These are phyloP conservation scores for Moniliophthora roreri DNA, from an alignment of 1,284 basidiomycete genomes.

Conservation along the genomic window DNA sequence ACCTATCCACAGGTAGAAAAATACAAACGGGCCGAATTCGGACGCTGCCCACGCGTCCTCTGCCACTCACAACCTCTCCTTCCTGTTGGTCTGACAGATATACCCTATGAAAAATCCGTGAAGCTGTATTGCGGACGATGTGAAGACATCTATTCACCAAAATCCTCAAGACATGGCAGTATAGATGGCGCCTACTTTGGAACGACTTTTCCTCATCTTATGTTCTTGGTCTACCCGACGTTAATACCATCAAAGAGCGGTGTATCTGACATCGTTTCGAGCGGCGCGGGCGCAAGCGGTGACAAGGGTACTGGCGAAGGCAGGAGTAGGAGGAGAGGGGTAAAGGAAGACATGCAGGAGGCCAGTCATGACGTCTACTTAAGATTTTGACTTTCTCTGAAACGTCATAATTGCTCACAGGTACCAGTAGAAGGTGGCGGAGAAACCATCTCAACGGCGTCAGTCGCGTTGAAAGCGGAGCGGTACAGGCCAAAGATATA, in stretches of 20 bases:
- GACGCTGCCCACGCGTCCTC: conserved; percentile 91
- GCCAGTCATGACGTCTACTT: conserved; percentile 50
- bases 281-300: conserved; percentile 19
- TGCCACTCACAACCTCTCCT: conserved; percentile 91
- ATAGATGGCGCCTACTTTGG: conserved; percentile 98
- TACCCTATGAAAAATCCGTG: conserved; percentile 94
- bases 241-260: conserved; percentile 85
- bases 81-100: conserved; percentile 92
- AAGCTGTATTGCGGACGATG: conserved; percentile 96
- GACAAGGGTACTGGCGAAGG: conserved; percentile 12
- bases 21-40: conserved; percentile 96
- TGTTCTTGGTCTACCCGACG: conserved; percentile 93
- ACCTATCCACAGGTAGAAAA: conserved; percentile 79
- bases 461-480: conserved; percentile 84
- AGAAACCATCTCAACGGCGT: conserved; percentile 72
- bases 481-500: conserved; percentile 90
- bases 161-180: conserved; percentile 90
- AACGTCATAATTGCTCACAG: too few relatives aligned
- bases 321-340: conserved; percentile 29
- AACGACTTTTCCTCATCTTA: conserved; percentile 92
- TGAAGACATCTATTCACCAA: conserved; percentile 95
- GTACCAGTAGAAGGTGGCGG: conserved; percentile 48
- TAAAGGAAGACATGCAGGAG: conserved; percentile 42
- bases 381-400: conserved; percentile 9
- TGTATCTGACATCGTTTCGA: conserved; percentile 46